Conservation (phyloP, 257 asterid genomes). For the Eucommia ulmoides region DNA sequence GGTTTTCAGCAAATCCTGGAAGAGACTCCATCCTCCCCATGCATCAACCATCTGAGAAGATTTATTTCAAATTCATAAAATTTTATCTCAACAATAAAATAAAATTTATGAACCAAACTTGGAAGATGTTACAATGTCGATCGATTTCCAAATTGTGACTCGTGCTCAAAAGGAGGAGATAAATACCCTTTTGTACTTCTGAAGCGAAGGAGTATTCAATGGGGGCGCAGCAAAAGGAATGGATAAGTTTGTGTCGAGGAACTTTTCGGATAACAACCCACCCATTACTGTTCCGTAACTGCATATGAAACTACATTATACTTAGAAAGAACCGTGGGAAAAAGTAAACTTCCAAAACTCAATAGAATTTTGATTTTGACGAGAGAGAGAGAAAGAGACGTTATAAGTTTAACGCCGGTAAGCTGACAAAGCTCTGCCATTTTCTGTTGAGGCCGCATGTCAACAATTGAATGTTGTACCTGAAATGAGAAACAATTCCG, state of each 20-base stretch:
- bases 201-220: slow-evolving; percentile 83
- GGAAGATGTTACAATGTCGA: background rate
- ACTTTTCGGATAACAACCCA: slow-evolving; percentile 85
- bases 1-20: slow-evolving; percentile 65
- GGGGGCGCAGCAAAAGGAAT: slow-evolving; percentile 92
- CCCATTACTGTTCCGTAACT: slow-evolving; percentile 99
- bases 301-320: slow-evolving; percentile 17
- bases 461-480: slow-evolving; percentile 97
- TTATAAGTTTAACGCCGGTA: slow-evolving; percentile 88
- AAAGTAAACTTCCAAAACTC: no score
- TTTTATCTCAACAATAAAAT: background rate
- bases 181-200: slow-evolving; percentile 92
- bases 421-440: slow-evolving; percentile 93
- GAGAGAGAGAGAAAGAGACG: slow-evolving; percentile 60
- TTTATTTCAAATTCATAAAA: background rate
- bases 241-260: slow-evolving; percentile 73
- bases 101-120: background rate
- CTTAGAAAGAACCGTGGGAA: background rate
- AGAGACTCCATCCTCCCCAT: slow-evolving; percentile 97
- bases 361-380: no score
- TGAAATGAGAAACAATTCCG: slow-evolving; percentile 21
- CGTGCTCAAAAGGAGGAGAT: slow-evolving; percentile 1
- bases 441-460: slow-evolving; percentile 97
- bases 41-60: slow-evolving; percentile 81
- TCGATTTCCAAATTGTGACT: background rate